Conservation (phyloP, 176 grass and related monocot genomes). For the Otatea glauca region DNA sequence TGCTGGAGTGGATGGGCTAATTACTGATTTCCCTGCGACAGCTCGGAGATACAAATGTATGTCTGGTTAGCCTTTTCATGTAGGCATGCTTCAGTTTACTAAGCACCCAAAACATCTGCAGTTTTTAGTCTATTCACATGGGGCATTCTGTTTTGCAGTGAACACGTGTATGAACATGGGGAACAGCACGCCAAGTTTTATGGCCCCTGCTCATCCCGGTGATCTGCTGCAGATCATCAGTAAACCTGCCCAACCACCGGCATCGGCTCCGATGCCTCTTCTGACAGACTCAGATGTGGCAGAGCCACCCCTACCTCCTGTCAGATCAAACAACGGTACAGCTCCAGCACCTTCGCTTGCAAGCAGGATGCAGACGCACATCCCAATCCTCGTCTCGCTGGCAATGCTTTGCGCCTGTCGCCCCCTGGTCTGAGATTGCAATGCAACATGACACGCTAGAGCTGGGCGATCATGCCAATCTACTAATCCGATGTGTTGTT, state of each 20-base stretch:
- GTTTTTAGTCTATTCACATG: neutral
- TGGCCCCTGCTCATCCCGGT: conserved; percentile 46
- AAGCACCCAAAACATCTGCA: neutral
- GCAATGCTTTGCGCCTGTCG: conserved; percentile 36
- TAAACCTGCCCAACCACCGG: conserved; percentile 44
- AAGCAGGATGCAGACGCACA: conserved; percentile 6
- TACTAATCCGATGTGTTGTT: conserved; percentile 34
- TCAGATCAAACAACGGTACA: conserved; percentile 33
- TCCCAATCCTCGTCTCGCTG: conserved; percentile 30
- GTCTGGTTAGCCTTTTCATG: conserved; percentile 21
- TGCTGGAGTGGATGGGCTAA: conserved; percentile 69
- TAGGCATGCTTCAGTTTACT: neutral
- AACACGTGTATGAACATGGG: conserved; percentile 81
- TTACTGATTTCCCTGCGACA: conserved; percentile 79
- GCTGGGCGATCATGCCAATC: neutral
- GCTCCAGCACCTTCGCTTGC: conserved; percentile 30
- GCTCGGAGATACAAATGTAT: conserved; percentile 70
- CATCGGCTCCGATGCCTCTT: conserved; percentile 57
- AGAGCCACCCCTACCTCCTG: conserved; percentile 61
- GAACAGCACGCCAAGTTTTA: conserved; percentile 54
- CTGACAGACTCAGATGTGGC: conserved; percentile 59
- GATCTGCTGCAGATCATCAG: conserved; percentile 46
- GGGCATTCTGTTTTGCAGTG: conserved; percentile 45
- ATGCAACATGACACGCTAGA: neutral
- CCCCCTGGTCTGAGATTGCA: conserved; percentile 40